These are phyloP conservation scores for Aegilops umbellulata DNA, from an alignment of 176 grass and related monocot genomes.

Conservation along the genomic window DNA sequence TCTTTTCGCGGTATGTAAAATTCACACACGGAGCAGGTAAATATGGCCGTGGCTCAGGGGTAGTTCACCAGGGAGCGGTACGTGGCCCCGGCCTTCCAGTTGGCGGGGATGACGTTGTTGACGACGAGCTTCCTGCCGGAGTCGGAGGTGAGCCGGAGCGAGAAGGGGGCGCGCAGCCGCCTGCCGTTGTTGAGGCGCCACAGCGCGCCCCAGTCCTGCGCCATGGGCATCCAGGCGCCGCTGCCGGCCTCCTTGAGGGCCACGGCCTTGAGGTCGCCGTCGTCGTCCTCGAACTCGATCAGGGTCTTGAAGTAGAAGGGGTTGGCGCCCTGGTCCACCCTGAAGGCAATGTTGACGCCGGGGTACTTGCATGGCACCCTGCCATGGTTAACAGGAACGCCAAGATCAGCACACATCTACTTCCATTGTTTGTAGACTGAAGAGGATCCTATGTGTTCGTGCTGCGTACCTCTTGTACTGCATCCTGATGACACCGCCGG, in stretches of 20 bases:
- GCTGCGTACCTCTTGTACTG: conserved; percentile 50
- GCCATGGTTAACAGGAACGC: not conserved
- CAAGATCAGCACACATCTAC: not conserved
- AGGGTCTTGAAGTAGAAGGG: conserved; percentile 65
- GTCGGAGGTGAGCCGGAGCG: conserved; percentile 58
- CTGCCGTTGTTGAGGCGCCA: conserved; percentile 60
- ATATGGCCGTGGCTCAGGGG: conserved; percentile 3
- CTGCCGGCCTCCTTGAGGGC: conserved; percentile 41
- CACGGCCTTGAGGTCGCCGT: conserved; percentile 60
- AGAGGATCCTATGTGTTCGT: not conserved
- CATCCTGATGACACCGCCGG: conserved; percentile 49
- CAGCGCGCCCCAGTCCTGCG: conserved; percentile 63
- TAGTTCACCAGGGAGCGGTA: conserved; percentile 78
- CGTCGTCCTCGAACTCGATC: conserved; percentile 72
- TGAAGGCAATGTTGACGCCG: conserved; percentile 53
- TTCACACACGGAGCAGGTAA: not conserved
- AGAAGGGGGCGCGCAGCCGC: conserved; percentile 50
- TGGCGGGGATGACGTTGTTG: conserved; percentile 47
- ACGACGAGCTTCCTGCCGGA: conserved; percentile 52
- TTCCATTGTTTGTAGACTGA: not conserved
- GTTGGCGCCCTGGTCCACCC: conserved; percentile 60
- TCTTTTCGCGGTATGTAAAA: not conserved
- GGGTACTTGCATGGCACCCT: conserved; percentile 73
- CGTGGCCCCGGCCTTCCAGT: conserved; percentile 55
- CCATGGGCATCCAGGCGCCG: conserved; percentile 49